Conservation (phyloP, 2,329 filamentous ascomycete genomes). For the Fusarium miscanthi region DNA sequence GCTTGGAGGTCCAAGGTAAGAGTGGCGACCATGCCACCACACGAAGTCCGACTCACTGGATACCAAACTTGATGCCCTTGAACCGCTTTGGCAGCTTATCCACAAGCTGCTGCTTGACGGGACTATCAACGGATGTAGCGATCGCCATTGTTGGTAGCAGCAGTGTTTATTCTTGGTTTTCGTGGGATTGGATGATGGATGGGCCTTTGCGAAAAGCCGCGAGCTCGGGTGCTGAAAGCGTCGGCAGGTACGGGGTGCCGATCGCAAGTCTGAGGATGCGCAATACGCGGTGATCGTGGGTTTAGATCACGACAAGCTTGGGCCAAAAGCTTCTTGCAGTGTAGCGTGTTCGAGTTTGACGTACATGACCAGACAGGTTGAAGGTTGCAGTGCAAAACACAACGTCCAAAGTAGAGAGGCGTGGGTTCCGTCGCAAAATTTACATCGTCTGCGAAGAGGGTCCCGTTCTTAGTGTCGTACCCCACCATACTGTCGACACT, state of each 20-base stretch:
- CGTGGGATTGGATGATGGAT: not conserved
- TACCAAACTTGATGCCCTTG: slow-evolving; percentile 92
- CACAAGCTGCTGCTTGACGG: slow-evolving; percentile 86
- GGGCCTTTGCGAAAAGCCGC: not conserved
- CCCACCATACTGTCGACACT: slow-evolving; percentile 44
- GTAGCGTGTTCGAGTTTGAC: slow-evolving; percentile 6
- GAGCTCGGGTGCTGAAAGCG: not conserved
- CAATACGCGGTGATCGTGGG: not conserved
- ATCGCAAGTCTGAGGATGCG: not conserved
- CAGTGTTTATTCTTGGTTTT: not conserved
- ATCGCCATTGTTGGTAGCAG: slow-evolving; percentile 19
- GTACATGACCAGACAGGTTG: slow-evolving; percentile 37
- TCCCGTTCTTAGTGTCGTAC: slow-evolving; percentile 38
- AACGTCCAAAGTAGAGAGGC: slow-evolving; percentile 9
- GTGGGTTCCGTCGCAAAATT: slow-evolving; percentile 40
- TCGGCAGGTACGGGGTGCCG: not conserved
- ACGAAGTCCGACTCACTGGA: slow-evolving; percentile 70
- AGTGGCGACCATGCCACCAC: not conserved
- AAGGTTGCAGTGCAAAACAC: slow-evolving; percentile 1
- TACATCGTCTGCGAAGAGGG: slow-evolving; percentile 34
- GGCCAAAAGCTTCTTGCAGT: slow-evolving; percentile 9
- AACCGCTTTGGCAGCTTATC: slow-evolving; percentile 92
- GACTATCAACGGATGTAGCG: slow-evolving; percentile 44
- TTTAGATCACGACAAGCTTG: slow-evolving; percentile 29
- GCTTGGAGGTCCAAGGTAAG: not conserved